Evolutionary conservation across 768 basidiomycete species (phyloP).

Genomic region (Hygrocybe punicea): DNA sequence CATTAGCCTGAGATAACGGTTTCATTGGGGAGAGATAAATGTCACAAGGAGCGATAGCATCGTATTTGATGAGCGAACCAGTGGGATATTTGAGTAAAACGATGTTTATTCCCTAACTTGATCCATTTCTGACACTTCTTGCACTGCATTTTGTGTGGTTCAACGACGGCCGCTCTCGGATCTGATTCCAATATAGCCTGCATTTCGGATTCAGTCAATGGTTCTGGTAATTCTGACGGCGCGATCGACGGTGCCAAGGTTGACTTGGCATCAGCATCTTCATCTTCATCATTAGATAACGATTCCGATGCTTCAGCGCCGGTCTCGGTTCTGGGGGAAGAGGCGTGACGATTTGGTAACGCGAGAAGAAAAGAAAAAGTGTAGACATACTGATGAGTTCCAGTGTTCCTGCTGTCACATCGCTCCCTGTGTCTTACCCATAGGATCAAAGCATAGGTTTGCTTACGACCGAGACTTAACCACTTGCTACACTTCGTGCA

Average conservation of each 20-base stretch:
- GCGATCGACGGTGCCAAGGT: conserved; percentile 27
- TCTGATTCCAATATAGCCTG: conserved; percentile 53
- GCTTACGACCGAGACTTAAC: conserved; percentile 54
- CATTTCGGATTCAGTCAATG: conserved; percentile 43
- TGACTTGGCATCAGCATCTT: conserved; percentile 24
- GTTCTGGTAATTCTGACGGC: conserved; percentile 9
- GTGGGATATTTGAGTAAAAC: conserved; percentile 43
- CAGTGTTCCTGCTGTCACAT: conserved; percentile 43
- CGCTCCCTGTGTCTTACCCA: conserved; percentile 59
- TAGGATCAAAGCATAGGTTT: conserved; percentile 54
- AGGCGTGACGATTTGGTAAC: too few species aligned
- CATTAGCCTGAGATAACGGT: background rate
- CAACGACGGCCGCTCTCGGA: conserved; percentile 47
- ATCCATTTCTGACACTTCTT: conserved; percentile 64
- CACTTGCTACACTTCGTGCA: conserved; percentile 58
- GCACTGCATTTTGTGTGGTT: conserved; percentile 54
- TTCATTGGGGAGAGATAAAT: conserved; percentile 12
- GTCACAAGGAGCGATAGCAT: conserved; percentile 47
- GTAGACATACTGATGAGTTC: conserved; percentile 15
- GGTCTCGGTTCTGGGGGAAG: background rate
- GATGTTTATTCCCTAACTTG: conserved; percentile 39
- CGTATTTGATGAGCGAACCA: conserved; percentile 54
- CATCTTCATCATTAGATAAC: conserved; percentile 13
- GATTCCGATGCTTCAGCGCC: conserved; percentile 1
- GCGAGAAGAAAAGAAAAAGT: too few species aligned